phyloP scores from a whole-genome alignment of 1,284 basidiomycete genomes.

The Microstroma glucosiphilum region DNA sequence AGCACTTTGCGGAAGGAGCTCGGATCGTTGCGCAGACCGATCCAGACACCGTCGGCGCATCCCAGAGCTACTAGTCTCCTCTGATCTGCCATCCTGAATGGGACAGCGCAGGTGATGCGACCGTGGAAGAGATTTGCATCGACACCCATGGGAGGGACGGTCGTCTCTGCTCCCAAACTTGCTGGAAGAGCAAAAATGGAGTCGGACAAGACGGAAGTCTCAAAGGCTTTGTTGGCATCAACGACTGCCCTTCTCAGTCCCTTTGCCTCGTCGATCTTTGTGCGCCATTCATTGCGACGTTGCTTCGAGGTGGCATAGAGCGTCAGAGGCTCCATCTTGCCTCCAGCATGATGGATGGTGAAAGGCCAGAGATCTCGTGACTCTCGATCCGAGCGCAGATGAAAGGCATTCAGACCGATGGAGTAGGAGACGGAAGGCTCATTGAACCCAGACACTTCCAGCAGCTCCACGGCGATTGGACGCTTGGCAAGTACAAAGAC shows the following conservation, averaged over 20 bases:
- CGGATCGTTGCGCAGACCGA: conserved; percentile 82
- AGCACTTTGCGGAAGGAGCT: conserved; percentile 79
- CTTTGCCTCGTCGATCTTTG: conserved; percentile 79
- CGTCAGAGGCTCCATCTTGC: conserved; percentile 52
- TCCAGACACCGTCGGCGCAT: conserved; percentile 93
- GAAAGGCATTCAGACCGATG: conserved; percentile 38
- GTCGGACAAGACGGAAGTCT: conserved; percentile 44
- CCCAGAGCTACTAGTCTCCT: conserved; percentile 82
- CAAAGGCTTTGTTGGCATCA: conserved; percentile 74
- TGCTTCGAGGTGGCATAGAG: conserved; percentile 74
- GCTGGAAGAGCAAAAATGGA: conserved; percentile 45
- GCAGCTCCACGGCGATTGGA: conserved; percentile 46
- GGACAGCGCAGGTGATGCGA: conserved; percentile 84
- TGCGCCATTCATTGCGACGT: conserved; percentile 77
- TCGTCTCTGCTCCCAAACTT: conserved; percentile 21
- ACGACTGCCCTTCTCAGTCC: conserved; percentile 77
- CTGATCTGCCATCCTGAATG: conserved; percentile 67
- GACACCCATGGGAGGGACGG: conserved; percentile 54
- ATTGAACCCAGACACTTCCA: conserved; percentile 38
- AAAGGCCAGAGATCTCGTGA: conserved; percentile 44
- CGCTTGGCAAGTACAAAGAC: conserved; percentile 36
- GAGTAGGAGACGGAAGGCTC: conserved; percentile 37
- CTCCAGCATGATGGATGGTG: conserved; percentile 36
- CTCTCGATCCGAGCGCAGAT: conserved; percentile 32
- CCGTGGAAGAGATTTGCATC: conserved; percentile 73